These are phyloP conservation scores for Zanthoxylum bungeanum DNA, from an alignment of 345 rosid species.

Conservation along the genomic window DNA sequence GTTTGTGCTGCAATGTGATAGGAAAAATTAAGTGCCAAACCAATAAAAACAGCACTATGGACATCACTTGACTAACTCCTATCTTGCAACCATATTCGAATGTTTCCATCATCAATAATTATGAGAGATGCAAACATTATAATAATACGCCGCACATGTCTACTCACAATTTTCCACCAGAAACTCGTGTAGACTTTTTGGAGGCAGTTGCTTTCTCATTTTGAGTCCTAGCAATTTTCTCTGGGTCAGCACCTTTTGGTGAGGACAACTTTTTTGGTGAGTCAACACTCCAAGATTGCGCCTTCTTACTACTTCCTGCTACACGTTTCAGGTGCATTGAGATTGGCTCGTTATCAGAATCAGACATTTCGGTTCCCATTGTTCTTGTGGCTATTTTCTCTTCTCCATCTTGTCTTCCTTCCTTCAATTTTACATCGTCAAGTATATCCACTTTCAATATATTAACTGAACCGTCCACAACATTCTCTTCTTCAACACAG, in stretches of 20 bases:
- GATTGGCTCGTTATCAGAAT: slow-evolving; percentile 18
- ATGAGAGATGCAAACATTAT: neutral
- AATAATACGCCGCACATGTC: neutral
- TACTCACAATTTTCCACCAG: slow-evolving; percentile 23
- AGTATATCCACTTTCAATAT: neutral
- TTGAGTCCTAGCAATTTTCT: neutral
- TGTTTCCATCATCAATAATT: neutral
- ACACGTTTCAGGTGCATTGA: neutral
- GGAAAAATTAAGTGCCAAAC: neutral
- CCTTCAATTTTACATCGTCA: neutral
- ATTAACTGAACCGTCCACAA: slow-evolving; percentile 1
- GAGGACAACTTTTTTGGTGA: slow-evolving; percentile 6
- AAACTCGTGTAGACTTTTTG: neutral
- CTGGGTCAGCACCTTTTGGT: neutral
- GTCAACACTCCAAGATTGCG: neutral
- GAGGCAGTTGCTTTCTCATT: neutral
- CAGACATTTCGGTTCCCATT: slow-evolving; percentile 13
- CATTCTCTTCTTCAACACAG: slow-evolving; percentile 7
- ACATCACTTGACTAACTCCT: neutral
- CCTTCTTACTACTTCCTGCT: neutral
- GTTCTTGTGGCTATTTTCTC: neutral
- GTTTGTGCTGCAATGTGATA: slow-evolving; percentile 17
- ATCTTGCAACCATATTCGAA: neutral
- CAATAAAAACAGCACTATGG: neutral
- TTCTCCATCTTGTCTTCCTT: slow-evolving; percentile 3